Base-by-base conservation (phyloP, 1,284 basidiomycete species). In the Meripilus lineatus region DNA sequence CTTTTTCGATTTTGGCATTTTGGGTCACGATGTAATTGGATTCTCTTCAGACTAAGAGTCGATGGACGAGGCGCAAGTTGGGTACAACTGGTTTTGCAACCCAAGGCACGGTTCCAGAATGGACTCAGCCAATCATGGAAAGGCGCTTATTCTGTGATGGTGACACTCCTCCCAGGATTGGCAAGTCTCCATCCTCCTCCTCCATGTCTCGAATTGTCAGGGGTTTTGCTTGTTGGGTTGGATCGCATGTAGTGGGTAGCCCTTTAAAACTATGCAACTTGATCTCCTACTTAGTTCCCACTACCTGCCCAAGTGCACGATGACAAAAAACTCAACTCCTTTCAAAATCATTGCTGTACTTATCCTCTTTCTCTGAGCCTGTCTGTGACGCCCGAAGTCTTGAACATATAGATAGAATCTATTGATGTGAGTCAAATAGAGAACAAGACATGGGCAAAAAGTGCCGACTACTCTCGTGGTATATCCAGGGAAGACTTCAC, bases 401-500 rank as follows among this genome's bases (percentile, higher is more conserved):
- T n/a, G n/a, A n/a, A n/a, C n/a, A n/a, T n/a, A n/a, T n/a, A n/a
- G 28, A 30, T 30, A 30, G 10, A 30, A 30, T 30, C 28, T 10
- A 30, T 30, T 10, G n/a, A 30, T 30, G 8, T 10, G n/a, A 10
- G 28, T 10, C 28, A 30, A 30, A 8, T n/a, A 30, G 28, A 30
- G 28, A 10, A 30, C 28, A 30, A 30, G n/a, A 30, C 8, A 30
- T 30, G 28, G n/a, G 28, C n/a, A 30, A 10, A 30, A 30, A 30
- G n/a, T 30, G 28, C n/a, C 8, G n/a, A n/a, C 8, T 8, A n/a
- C 28, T n/a, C n/a, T n/a, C n/a, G n/a, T n/a, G n/a, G n/a, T n/a
- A n/a, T n/a, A n/a, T 30, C 8, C 26, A 21, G n/a, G 5, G 40
- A 60, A 18, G 64, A 56, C 42, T 58, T 61, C 39, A 85, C 74